phyloP scores from a whole-genome alignment of 192 early-diverging fungal species.

The Linnemannia hyalina region DNA sequence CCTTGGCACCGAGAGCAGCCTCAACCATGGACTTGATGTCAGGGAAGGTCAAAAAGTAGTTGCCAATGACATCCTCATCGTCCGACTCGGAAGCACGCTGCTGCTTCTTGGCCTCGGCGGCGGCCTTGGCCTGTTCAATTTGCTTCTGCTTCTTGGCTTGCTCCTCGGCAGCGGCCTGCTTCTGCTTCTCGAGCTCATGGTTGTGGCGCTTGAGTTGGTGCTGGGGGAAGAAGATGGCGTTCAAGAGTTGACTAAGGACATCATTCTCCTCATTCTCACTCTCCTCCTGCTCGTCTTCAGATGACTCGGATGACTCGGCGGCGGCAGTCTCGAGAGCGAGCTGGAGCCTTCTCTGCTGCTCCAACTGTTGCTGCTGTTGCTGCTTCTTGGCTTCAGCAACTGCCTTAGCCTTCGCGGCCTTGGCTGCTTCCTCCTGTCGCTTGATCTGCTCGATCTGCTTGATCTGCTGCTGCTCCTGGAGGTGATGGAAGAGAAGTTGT shows the following conservation, averaged over 20 bases:
- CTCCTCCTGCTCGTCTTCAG: background rate
- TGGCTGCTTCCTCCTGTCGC: background rate
- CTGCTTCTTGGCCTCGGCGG: background rate
- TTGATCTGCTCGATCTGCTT: background rate
- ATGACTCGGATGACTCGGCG: background rate
- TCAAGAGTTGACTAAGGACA: slow-evolving; percentile 23
- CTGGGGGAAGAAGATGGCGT: slow-evolving; percentile 47
- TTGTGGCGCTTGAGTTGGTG: slow-evolving; percentile 46
- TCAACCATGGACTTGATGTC: slow-evolving; percentile 49
- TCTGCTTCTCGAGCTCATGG: slow-evolving; percentile 13
- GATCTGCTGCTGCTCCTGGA: slow-evolving; percentile 33
- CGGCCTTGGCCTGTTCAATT: background rate
- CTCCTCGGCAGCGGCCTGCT: slow-evolving; percentile 5
- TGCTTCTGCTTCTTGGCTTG: no score
- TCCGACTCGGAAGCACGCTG: slow-evolving; percentile 7
- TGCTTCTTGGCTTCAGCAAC: slow-evolving; percentile 12
- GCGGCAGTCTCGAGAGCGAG: slow-evolving; percentile 19
- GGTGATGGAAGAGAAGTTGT: slow-evolving; percentile 13
- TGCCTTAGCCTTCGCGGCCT: slow-evolving; percentile 21
- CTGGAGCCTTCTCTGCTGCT: background rate
- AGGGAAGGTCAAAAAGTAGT: slow-evolving; percentile 43
- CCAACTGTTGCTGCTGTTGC: slow-evolving; percentile 10
- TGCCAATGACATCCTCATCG: slow-evolving; percentile 11
- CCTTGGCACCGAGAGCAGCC: slow-evolving; percentile 33
- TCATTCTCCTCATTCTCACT: slow-evolving; percentile 7